Conservation (phyloP, 1,284 basidiomycete species). For the Filobasidium uniguttulatum region DNA sequence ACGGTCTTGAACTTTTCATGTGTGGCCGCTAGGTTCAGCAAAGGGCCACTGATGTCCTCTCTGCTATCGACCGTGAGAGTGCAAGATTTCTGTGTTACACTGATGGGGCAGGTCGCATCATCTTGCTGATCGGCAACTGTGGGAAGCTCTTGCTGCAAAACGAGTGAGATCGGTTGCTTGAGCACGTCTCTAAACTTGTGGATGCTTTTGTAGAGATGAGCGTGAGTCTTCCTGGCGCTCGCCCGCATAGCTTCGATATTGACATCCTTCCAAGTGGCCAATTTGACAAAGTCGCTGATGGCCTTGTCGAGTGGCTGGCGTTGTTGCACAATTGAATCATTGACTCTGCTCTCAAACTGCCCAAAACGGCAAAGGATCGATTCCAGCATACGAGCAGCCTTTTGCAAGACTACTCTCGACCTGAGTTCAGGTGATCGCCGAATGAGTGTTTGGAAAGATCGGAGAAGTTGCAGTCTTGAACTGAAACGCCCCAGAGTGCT, state of each 20-base stretch:
- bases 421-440: constrained; percentile 5
- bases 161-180: constrained; percentile 50
- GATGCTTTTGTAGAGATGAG: constrained; percentile 79
- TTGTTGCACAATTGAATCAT: constrained; percentile 46
- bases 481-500: constrained; percentile 73
- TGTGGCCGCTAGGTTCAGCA: constrained; percentile 3
- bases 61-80: not conserved
- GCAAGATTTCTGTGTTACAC: no score
- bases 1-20: constrained; percentile 4
- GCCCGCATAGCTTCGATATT: constrained; percentile 89
- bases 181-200: constrained; percentile 85
- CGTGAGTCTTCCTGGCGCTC: constrained; percentile 81
- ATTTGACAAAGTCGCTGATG: constrained; percentile 70
- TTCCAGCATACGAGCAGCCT: constrained; percentile 50
- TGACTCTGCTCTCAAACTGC: constrained; percentile 48
- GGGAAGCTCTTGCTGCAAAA: constrained; percentile 18
- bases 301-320: constrained; percentile 61
- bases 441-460: constrained; percentile 51
- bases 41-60: not conserved
- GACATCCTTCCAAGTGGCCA: constrained; percentile 96
- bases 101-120: not conserved
- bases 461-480: constrained; percentile 55
- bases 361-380: constrained; percentile 55
- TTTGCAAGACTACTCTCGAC: constrained; percentile 36
- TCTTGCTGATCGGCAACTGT: not conserved